A percentile compares a stretch with the other conserved stretches of the same genome.
Evolutionary conservation across 1,284 basidiomycete genomes (phyloP).

Genomic region (Puccinia brachypodii): DNA sequence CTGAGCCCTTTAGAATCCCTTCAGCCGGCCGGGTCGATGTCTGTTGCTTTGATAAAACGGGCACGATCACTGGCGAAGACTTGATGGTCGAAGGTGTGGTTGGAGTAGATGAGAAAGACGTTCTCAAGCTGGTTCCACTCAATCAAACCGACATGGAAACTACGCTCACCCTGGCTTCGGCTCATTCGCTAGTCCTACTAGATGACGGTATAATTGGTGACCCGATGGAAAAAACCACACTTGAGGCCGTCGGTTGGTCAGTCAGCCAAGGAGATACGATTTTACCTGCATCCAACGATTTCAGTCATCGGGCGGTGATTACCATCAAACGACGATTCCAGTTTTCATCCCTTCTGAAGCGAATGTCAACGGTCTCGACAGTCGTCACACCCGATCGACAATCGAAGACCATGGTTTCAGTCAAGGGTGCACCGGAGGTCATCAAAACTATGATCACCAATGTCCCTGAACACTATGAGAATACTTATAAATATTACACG

Average conservation of each 20-base stretch:
- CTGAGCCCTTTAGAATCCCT: slow-evolving; percentile 93
- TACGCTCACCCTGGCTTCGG: slow-evolving; percentile 82
- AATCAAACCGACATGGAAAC: slow-evolving; percentile 75
- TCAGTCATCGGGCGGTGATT: slow-evolving; percentile 60
- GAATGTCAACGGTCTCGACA: slow-evolving; percentile 85
- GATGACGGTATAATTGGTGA: slow-evolving; percentile 90
- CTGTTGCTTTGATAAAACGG: slow-evolving; percentile 97
- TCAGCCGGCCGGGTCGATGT: slow-evolving; percentile 89
- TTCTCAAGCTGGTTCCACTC: slow-evolving; percentile 72
- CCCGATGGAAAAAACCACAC: slow-evolving; percentile 97
- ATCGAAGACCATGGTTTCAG: slow-evolving; percentile 62
- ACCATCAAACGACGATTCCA: slow-evolving; percentile 85
- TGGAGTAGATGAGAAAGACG: slow-evolving; percentile 68
- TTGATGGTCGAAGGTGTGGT: slow-evolving; percentile 89
- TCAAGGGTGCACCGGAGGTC: slow-evolving; percentile 94
- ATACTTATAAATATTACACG: slow-evolving; percentile 89
- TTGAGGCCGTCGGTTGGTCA: slow-evolving; percentile 88
- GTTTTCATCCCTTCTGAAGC: slow-evolving; percentile 90
- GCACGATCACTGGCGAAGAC: slow-evolving; percentile 91
- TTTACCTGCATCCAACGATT: slow-evolving; percentile 60
- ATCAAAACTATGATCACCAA: slow-evolving; percentile 77
- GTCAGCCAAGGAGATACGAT: slow-evolving; percentile 74
- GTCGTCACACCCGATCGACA: slow-evolving; percentile 61
- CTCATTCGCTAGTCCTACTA: slow-evolving; percentile 89
- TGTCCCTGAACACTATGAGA: slow-evolving; percentile 78